These are phyloP conservation scores for Starmerella vitae DNA, from an alignment of 805 yeast species.

Conservation along the genomic window DNA sequence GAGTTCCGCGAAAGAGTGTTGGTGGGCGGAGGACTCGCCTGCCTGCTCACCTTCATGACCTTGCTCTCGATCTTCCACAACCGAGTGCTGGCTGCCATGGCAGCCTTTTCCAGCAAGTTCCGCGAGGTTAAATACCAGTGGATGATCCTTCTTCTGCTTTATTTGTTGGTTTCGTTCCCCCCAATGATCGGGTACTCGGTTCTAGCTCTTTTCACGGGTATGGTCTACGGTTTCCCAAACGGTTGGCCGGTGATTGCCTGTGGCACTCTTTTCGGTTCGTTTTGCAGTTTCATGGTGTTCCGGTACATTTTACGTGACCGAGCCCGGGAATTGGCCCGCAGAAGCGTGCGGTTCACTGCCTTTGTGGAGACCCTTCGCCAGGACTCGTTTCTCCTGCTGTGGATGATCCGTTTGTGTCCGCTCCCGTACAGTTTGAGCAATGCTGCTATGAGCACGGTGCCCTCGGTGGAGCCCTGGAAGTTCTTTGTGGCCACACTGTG, in stretches of 20 bases:
- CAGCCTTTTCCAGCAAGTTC: constrained; percentile 25
- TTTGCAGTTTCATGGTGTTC: constrained; percentile 57
- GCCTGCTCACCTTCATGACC: constrained; percentile 17
- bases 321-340: constrained; percentile 46
- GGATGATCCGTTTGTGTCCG: constrained; percentile 74
- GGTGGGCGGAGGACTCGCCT: constrained; percentile 17
- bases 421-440: constrained; percentile 84
- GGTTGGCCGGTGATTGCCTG: constrained; percentile 70
- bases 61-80: constrained; percentile 27
- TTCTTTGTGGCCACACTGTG: constrained; percentile 59
- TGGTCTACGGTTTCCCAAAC: constrained; percentile 62
- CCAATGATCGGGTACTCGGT: constrained; percentile 77
- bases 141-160: constrained; percentile 34
- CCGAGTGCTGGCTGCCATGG: constrained; percentile 24
- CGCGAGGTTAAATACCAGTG: constrained; percentile 26
- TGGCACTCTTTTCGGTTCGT: constrained; percentile 61
- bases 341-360: constrained; percentile 56
- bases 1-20: constrained; percentile 17
- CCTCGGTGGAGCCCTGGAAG: constrained; percentile 48
- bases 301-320: constrained; percentile 42
- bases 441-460: constrained; percentile 84
- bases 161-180: constrained; percentile 70
- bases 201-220: constrained; percentile 54
- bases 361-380: constrained; percentile 62
- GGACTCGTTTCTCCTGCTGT: constrained; percentile 51